Percentiles rank a stretch among this genome's conserved stretches.
These are phyloP conservation scores for Erythrobasidium hasegawianum DNA, from an alignment of 1,284 basidiomycete species.

Conservation along the genomic window DNA sequence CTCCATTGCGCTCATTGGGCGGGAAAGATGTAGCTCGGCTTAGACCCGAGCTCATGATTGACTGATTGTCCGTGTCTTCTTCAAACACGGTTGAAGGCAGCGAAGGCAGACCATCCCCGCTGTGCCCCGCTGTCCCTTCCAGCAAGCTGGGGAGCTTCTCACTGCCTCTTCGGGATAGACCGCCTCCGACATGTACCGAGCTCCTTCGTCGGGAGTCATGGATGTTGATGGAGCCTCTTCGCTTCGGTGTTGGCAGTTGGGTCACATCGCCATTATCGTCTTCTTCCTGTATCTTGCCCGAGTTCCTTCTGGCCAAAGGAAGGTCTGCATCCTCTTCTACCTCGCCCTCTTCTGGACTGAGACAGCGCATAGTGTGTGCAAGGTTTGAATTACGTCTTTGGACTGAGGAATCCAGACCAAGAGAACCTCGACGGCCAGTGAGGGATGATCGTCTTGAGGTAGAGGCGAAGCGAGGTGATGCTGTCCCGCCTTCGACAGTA, in stretches of 20 bases:
- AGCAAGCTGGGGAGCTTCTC: constrained; percentile 17
- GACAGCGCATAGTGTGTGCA: constrained; percentile 10
- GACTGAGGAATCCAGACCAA: constrained; percentile 5
- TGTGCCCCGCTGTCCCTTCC: not conserved
- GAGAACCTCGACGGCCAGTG: constrained; percentile 9
- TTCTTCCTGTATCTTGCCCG: not conserved
- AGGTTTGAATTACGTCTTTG: constrained; percentile 28
- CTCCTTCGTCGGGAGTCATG: not conserved
- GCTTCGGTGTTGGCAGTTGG: not conserved
- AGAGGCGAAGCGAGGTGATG: constrained; percentile 1
- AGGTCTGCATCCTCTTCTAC: constrained; percentile 10
- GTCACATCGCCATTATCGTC: constrained; percentile 6
- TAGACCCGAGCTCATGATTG: not conserved
- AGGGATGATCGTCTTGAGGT: constrained; percentile 22
- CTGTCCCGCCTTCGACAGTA: not conserved
- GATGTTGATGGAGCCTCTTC: constrained; percentile 16
- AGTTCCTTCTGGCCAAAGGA: constrained; percentile 8
- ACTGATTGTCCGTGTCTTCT: not conserved
- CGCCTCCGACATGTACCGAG: too few relatives aligned
- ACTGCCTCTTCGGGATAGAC: not conserved
- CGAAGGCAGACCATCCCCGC: too few relatives aligned
- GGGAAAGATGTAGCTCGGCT: not conserved
- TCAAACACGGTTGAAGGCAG: not conserved
- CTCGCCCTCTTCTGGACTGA: not conserved
- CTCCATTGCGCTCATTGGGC: constrained; percentile 40